phyloP scores from a whole-genome alignment of 2,329 filamentous ascomycete species.

The Hawksworthiomyces lignivorus region DNA sequence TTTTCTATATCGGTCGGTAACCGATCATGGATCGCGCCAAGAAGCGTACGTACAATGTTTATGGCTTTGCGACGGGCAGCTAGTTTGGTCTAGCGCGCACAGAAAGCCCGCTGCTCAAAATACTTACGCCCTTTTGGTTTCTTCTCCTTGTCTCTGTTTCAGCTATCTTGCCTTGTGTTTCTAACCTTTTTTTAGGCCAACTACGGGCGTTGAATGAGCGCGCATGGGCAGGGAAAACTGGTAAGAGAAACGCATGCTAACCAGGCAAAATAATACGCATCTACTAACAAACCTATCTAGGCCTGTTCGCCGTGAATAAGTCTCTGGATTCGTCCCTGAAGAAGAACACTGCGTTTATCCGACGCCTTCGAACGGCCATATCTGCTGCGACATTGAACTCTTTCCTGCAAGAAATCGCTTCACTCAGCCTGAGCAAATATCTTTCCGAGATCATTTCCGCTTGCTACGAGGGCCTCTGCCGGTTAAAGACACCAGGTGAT shows the following conservation, averaged over 20 bases:
- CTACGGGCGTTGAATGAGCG: slow-evolving; percentile 80
- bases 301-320: slow-evolving; percentile 67
- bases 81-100: no score
- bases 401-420: slow-evolving; percentile 83
- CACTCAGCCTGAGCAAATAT: slow-evolving; percentile 90
- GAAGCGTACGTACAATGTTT: slow-evolving; percentile 52
- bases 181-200: slow-evolving; percentile 60
- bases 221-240: slow-evolving; percentile 83
- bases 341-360: slow-evolving; percentile 98
- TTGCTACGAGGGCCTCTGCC: slow-evolving; percentile 89
- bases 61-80: no score
- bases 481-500: slow-evolving; percentile 84
- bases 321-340: slow-evolving; percentile 91
- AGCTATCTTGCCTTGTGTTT: background rate
- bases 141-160: no score
- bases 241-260: slow-evolving; percentile 37
- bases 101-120: no score
- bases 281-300: slow-evolving; percentile 33
- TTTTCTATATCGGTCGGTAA: slow-evolving; percentile 18
- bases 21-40: slow-evolving; percentile 56
- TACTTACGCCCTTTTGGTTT: no score
- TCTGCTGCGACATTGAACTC: slow-evolving; percentile 70
- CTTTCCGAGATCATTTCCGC: slow-evolving; percentile 94
- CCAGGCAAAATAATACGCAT: no score
- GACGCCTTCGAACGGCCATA: slow-evolving; percentile 84